Evolutionary conservation across 2,329 filamentous ascomycete genomes (phyloP).

Genomic region (Hymenoscyphus infarciens): DNA sequence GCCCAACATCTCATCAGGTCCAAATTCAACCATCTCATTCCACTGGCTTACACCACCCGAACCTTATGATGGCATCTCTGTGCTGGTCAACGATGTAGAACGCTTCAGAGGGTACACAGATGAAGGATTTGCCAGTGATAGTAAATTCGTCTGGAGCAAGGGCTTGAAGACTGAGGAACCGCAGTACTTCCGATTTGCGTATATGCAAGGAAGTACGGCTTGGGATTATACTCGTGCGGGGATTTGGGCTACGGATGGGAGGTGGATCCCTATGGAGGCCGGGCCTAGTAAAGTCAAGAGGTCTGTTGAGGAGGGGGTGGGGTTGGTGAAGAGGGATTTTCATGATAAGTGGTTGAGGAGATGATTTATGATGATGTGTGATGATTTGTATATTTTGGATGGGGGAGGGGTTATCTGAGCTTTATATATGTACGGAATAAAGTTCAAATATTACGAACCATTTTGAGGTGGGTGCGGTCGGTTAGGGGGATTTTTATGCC

Average conservation of each 20-base stretch:
- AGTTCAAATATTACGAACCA: neutral
- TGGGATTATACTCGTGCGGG: conserved; percentile 76
- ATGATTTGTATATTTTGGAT: neutral
- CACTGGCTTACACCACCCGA: conserved; percentile 41
- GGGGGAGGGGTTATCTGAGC: neutral
- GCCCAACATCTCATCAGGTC: conserved; percentile 45
- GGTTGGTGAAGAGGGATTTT: conserved; percentile 6
- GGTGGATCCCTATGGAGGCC: conserved; percentile 60
- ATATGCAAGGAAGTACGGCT: conserved; percentile 59
- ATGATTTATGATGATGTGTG: conserved; percentile 1
- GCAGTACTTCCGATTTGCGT: conserved; percentile 77
- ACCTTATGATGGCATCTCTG: conserved; percentile 69
- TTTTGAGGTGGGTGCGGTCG: too few species aligned
- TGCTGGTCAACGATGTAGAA: conserved; percentile 84
- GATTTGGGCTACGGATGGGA: conserved; percentile 59
- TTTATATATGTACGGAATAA: neutral
- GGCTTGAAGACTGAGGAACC: conserved; percentile 44
- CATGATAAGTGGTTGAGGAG: neutral
- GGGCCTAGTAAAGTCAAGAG: conserved; percentile 34
- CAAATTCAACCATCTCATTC: conserved; percentile 44
- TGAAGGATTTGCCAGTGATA: conserved; percentile 42
- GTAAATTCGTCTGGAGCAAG: conserved; percentile 57
- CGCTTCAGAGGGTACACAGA: conserved; percentile 69
- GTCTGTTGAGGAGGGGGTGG: conserved; percentile 13
- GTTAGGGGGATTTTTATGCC: too few species aligned